Evolutionary conservation across 1,284 basidiomycete species (phyloP).

Genomic region (Tremellales sp.): DNA sequence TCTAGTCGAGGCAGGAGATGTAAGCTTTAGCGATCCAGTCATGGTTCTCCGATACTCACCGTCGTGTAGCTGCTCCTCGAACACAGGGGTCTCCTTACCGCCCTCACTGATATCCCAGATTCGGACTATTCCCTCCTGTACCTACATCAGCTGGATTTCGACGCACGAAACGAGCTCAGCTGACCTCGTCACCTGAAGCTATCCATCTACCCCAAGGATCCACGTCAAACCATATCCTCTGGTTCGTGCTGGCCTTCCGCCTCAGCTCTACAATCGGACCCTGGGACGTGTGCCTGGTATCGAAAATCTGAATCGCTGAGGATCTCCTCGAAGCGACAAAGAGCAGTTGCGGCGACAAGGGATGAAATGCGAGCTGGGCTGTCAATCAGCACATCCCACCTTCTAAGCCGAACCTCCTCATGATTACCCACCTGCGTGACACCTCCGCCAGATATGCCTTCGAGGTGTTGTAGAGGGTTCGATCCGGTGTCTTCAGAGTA

Average conservation of each 20-base stretch:
- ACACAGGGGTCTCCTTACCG: conserved; percentile 3
- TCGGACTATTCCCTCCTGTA: conserved; percentile 30
- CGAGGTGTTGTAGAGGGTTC: conserved; percentile 61
- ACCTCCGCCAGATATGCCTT: conserved; percentile 57
- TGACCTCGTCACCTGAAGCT: conserved; percentile 66
- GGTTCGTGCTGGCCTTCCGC: conserved; percentile 60
- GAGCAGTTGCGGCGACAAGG: conserved; percentile 63
- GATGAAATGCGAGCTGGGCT: conserved; percentile 71
- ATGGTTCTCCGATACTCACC: conserved; percentile 10
- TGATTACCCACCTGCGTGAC: conserved; percentile 63
- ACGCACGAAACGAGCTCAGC: conserved; percentile 16
- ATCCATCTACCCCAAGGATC: conserved; percentile 68
- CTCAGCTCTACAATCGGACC: conserved; percentile 20
- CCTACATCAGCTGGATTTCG: background rate
- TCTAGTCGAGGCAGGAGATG: conserved; percentile 32
- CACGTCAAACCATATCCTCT: conserved; percentile 70
- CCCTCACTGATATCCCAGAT: conserved; percentile 36
- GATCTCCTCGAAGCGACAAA: conserved; percentile 73
- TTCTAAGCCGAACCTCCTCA: conserved; percentile 1
- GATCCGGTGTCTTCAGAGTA: conserved; percentile 63
- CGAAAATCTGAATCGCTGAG: conserved; percentile 67
- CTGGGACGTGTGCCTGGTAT: conserved; percentile 60
- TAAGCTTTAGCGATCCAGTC: background rate
- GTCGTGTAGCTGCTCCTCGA: conserved; percentile 15
- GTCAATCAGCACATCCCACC: background rate